Base-by-base conservation (phyloP, 2,329 filamentous ascomycete species). In the Colletotrichum camelliae region DNA sequence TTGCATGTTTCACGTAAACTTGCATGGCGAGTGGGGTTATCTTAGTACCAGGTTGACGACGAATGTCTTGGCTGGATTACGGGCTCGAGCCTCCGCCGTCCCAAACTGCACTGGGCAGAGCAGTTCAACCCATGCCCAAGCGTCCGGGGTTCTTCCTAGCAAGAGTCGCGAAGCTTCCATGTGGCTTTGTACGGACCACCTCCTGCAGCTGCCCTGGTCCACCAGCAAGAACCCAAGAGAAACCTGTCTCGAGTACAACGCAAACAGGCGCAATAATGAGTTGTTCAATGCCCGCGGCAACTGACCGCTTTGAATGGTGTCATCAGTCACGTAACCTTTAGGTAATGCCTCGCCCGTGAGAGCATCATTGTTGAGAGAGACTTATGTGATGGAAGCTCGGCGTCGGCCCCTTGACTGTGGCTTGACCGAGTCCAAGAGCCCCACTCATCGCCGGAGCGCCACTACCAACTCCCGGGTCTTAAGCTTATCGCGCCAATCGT, bases 401-500 rank as follows among this genome's bases (percentile, higher is more conserved):
- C 35, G 70, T 12, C 58, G 65, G 55, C 74, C 71, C 70, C 72
- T 74, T 66, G 37, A 61, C 55, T 69, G 61, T 70, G 52, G 66
- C 66, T 75, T 71, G 65, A 48, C 29, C 18, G 24, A 16, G 31
- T 10, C 8, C 5, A 12, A 3, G 3, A 2, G 70, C 18, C 21
- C 64, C 70, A 64, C 64, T 39, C 1, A 2, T 43, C 5, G 8
- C 74, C 48, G 74, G 61, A 61, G 24, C 70, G 70, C 74, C 70
- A 43, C 70, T 15, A 29, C 37, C 29, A 69, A 66, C 52, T 66
- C 67, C 66, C 66, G 74, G 73, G 37, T 29, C 66, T 61, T 52
- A 52, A 37, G 16, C 71, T 75, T 76, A 76, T 76, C 74, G 66
- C 37, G 18, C 74, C 74, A 76, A 76, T 76, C 10, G 67, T 4